Conservation (phyloP, 2,329 filamentous ascomycete genomes). For the Clonostachys rosea region DNA sequence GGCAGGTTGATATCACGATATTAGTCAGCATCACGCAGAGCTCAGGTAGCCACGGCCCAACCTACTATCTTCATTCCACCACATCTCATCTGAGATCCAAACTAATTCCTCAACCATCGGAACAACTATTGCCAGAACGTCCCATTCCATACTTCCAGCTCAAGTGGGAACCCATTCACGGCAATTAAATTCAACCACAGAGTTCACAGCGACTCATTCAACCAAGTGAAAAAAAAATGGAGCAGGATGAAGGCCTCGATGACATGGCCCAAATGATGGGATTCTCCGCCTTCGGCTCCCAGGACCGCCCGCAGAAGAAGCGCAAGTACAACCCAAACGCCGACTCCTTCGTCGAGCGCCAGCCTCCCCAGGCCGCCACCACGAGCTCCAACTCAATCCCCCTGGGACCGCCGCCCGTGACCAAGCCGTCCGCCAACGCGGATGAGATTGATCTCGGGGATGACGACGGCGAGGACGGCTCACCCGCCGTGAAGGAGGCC, state of each 20-base stretch:
- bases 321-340: slow-evolving; percentile 56
- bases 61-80: no score
- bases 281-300: slow-evolving; percentile 65
- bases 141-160: no score
- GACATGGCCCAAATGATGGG: slow-evolving; percentile 67
- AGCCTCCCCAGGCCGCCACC: slow-evolving; percentile 18
- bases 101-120: no score
- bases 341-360: slow-evolving; percentile 31
- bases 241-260: slow-evolving; percentile 30
- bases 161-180: no score
- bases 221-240: slow-evolving; percentile 4
- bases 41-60: no score
- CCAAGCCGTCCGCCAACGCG: slow-evolving; percentile 18
- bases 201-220: no score
- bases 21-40: no score
- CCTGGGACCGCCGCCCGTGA: slow-evolving; percentile 14
- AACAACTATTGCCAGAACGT: no score
- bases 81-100: no score
- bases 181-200: no score
- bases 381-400: slow-evolving; percentile 31
- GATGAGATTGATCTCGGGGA: slow-evolving; percentile 41
- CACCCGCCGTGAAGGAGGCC: no score
- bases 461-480: slow-evolving; percentile 3
- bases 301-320: slow-evolving; percentile 53
- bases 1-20: no score